Conservation (phyloP, 2,329 filamentous ascomycete genomes). For the Fusarium nodosum region DNA sequence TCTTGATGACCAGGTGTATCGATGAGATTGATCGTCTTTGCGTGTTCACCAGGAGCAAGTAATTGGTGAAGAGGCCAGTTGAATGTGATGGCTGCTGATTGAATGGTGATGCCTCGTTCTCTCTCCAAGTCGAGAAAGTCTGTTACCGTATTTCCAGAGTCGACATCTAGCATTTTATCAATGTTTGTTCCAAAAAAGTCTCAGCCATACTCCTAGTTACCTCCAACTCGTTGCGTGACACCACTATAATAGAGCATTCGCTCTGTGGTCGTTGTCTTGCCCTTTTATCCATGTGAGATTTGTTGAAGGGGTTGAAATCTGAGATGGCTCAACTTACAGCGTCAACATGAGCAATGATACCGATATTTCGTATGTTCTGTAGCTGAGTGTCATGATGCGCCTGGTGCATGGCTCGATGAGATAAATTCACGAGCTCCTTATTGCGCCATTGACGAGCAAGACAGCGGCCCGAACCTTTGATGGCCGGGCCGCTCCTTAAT, state of each 20-base stretch:
- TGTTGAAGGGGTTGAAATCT: rapidly evolving
- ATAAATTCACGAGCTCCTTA: constrained; percentile 27
- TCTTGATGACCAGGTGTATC: constrained; percentile 96
- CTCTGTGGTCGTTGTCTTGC: constrained; percentile 98
- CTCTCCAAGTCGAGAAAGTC: constrained; percentile 96
- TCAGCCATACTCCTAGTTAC: constrained; percentile 52
- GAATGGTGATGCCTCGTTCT: constrained; percentile 94
- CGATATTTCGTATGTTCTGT: constrained; percentile 86
- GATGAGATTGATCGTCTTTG: constrained; percentile 88
- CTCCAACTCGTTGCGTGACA: constrained; percentile 85
- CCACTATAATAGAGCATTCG: constrained; percentile 99
- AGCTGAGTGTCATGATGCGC: constrained; percentile 48
- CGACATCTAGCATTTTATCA: constrained; percentile 74
- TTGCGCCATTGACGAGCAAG: constrained; percentile 44
- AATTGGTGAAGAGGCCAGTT: constrained; percentile 80
- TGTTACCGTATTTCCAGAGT: constrained; percentile 95
- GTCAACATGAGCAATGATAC: constrained; percentile 98
- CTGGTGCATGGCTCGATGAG: constrained; percentile 40
- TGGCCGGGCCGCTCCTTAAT: constrained; percentile 42
- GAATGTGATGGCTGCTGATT: constrained; percentile 96
- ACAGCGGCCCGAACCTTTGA: constrained; percentile 39
- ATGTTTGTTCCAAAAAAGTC: background rate
- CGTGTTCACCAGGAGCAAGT: constrained; percentile 56
- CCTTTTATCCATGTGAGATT: constrained; percentile 59
- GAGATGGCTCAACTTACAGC: constrained; percentile 65